Percentiles rank a stretch among this genome's conserved stretches.
Conservation (phyloP, 108 stramenopile species). For the Pseudonitzschia multistriata region DNA sequence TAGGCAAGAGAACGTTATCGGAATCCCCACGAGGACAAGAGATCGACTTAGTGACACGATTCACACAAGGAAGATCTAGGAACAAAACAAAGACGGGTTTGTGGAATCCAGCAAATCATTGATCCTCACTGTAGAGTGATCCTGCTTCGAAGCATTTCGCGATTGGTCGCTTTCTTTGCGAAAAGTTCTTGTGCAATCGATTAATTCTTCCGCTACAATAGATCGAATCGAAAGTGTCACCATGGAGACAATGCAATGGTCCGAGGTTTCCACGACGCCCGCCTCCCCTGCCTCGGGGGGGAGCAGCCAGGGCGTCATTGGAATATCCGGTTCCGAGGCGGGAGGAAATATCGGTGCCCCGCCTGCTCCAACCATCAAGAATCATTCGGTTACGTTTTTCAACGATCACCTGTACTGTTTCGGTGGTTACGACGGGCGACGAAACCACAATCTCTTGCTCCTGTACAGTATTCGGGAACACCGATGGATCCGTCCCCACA, state of each 20-base stretch:
- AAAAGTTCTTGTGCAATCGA: no score
- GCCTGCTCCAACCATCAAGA: constrained; percentile 68
- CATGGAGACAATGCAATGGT: constrained; percentile 48
- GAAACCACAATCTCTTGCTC: constrained; percentile 83
- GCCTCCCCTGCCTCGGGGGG: neutral
- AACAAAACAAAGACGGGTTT: no score
- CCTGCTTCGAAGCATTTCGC: no score
- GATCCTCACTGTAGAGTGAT: no score
- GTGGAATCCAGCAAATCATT: no score
- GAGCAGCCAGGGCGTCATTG: neutral
- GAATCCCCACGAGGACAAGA: no score
- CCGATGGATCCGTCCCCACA: constrained; percentile 62
- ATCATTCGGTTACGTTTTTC: constrained; percentile 81
- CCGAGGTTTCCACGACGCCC: constrained; percentile 22
- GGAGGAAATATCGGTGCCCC: constrained; percentile 19
- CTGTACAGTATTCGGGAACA: constrained; percentile 66
- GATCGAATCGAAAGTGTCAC: neutral
- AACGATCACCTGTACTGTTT: constrained; percentile 82
- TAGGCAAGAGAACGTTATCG: no score
- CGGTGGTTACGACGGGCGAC: constrained; percentile 91
- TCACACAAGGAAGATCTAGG: no score
- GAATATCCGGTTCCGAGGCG: neutral
- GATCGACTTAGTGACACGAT: no score
- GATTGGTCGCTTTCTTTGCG: no score
- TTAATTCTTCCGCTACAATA: no score